Evolutionary conservation across 139 green algal genomes (phyloP).

Genomic region (Edaphochlamys debaryana): DNA sequence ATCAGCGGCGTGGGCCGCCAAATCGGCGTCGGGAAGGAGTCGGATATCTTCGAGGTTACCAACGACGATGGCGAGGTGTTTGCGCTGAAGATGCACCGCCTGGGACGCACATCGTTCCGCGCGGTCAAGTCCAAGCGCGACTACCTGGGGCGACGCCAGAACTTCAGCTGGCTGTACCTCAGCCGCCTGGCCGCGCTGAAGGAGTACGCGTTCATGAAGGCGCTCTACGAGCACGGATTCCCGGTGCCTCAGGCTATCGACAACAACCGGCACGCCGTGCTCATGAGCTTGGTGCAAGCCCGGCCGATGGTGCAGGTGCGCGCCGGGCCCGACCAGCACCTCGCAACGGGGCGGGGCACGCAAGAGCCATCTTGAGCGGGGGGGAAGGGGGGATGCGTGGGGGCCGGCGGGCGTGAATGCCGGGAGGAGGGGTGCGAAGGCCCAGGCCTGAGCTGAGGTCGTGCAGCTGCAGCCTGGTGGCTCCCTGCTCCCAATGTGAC

Average conservation of each 20-base stretch:
- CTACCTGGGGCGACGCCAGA: constrained; percentile 79
- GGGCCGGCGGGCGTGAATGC: no score
- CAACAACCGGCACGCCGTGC: constrained; percentile 93
- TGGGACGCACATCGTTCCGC: constrained; percentile 97
- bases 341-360: no score
- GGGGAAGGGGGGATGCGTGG: no score
- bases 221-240: constrained; percentile 89
- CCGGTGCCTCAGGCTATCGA: constrained; percentile 94
- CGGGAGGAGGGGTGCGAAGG: no score
- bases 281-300: constrained; percentile 89
- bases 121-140: constrained; percentile 97
- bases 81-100: constrained; percentile 96
- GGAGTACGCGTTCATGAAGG: constrained; percentile 98
- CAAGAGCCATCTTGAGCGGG: no score
- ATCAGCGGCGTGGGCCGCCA: constrained; percentile 89
- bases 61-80: constrained; percentile 82
- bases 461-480: no score
- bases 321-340: no score
- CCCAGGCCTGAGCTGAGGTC: no score
- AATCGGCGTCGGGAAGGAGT: constrained; percentile 99
- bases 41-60: constrained; percentile 89
- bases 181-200: constrained; percentile 93
- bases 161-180: constrained; percentile 96
- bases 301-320: constrained; percentile 82
- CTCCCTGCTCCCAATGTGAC: no score